Evolutionary conservation across 2,329 filamentous ascomycete species (phyloP), one percentile per base, ranked within the genome.

Genomic region (Diaporthe longicolla): DNA sequence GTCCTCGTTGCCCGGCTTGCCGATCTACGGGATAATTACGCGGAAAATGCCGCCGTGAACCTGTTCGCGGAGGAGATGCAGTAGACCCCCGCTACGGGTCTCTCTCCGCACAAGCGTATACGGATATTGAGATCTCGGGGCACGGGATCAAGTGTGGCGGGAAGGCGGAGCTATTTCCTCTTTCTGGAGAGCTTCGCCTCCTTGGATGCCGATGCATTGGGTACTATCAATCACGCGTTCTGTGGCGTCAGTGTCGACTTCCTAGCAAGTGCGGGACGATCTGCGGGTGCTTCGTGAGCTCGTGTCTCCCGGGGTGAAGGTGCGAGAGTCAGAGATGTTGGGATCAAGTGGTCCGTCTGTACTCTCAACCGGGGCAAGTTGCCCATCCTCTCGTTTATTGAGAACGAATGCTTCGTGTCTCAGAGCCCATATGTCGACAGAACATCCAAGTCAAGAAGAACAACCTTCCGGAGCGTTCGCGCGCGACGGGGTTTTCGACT

Each of bases 1-100:
- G 43, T 29, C 61, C 45, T 50, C 21, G 29, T 66, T 8, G 24
- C 32, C 43, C 43, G 61, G 45, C 3, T 5, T 66, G 45, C 61
- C 61, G 61, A 66, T 66, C 61, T 66, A 19, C 17, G 26, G 19
- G 13, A 50, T 19, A 15, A 17, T 43, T 19, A 19, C 29, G 19
- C 61, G 61, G 61, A 66, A 66, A 11, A 66, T 52, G 24, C 61
- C 61, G 29, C 21, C 7, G 45, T 45, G 26, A 65, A 37, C 61
- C 61, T 24, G 29, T 66, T 66, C 43, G 29, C 24, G 19, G 26
- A 24, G 43, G 45, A 66, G 43, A 52, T 43, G 7, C 40, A 19
- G 40, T 6, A 17, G 40, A 17, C 40, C 61, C 43, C 59, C 43
- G 19, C 61, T 11, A 24, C 21, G 32, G 26, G 13, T 5, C 40